A percentile compares a stretch with the other conserved stretches of the same genome.
Conservation (phyloP, 176 grass and related monocot species). For the Oryza rufipogon region DNA sequence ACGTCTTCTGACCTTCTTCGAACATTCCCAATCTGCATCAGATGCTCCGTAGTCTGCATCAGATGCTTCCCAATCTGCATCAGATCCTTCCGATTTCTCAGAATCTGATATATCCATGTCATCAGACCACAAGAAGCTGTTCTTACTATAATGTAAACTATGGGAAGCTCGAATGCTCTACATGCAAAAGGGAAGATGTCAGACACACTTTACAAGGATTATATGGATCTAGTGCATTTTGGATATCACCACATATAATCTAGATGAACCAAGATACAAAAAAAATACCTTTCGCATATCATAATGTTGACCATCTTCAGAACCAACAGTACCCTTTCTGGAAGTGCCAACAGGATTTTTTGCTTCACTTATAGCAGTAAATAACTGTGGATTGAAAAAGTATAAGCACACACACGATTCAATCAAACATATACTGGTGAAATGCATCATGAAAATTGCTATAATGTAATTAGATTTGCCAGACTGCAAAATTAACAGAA, state of each 20-base stretch:
- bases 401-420: not conserved
- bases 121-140: conserved; percentile 41
- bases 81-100: conserved; percentile 61
- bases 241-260: not conserved
- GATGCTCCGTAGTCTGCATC: conserved; percentile 65
- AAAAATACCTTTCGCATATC: conserved; percentile 53
- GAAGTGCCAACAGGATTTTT: conserved; percentile 48
- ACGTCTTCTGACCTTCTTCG: conserved; percentile 47
- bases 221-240: not conserved
- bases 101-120: conserved; percentile 97
- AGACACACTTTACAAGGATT: conserved; percentile 30
- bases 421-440: not conserved
- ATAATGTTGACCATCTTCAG: conserved; percentile 37
- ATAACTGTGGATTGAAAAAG: conserved; percentile 54
- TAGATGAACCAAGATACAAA: conserved; percentile 8
- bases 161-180: conserved; percentile 52
- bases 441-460: conserved; percentile 7
- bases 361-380: conserved; percentile 54
- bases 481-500: conserved; percentile 18
- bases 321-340: not conserved
- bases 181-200: conserved; percentile 18
- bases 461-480: conserved; percentile 26
- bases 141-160: conserved; percentile 27
- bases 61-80: conserved; percentile 61
- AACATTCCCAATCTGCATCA: conserved; percentile 62